Evolutionary conservation across 1,284 basidiomycete species (phyloP).

Genomic region (Rhodotorula sp.): DNA sequence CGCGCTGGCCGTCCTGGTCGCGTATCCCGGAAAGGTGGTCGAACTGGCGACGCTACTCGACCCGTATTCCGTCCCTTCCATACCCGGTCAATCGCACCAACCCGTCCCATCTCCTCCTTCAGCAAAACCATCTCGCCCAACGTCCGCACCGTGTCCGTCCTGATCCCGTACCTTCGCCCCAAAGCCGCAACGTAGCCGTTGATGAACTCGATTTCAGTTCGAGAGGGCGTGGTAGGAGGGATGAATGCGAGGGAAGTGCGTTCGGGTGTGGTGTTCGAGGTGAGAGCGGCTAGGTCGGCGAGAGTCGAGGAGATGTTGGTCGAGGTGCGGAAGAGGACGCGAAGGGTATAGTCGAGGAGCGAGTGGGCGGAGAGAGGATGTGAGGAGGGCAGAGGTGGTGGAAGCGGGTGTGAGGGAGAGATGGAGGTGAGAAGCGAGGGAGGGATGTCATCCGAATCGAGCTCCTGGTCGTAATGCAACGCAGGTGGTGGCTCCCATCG

Average conservation of each 20-base stretch:
- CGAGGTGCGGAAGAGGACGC: conserved; percentile 52
- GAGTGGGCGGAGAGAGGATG: conserved; percentile 59
- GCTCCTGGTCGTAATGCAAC: too few species aligned
- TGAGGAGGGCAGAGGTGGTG: conserved; percentile 57
- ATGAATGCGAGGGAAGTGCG: conserved; percentile 13
- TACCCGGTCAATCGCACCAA: conserved; percentile 34
- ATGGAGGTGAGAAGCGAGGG: conserved; percentile 50
- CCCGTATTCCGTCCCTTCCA: conserved; percentile 5
- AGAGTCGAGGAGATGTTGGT: conserved; percentile 40
- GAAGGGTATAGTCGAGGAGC: conserved; percentile 52
- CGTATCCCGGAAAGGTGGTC: background rate
- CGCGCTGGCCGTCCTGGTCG: too few species aligned
- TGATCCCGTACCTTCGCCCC: conserved; percentile 62
- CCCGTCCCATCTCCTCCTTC: conserved; percentile 46
- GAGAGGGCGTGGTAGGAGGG: conserved; percentile 45
- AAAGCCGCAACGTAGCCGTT: conserved; percentile 78
- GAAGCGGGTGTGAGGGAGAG: conserved; percentile 58
- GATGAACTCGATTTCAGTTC: conserved; percentile 77
- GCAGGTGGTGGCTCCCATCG: conserved; percentile 16
- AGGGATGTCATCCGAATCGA: background rate
- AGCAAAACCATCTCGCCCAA: conserved; percentile 64
- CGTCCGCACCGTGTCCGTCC: conserved; percentile 62
- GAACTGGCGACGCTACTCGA: background rate
- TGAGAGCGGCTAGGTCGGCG: conserved; percentile 30
- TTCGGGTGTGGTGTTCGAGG: conserved; percentile 4